phyloP scores from a whole-genome alignment of 805 yeast genomes.

The Kodamaea kaohsiungensis region DNA sequence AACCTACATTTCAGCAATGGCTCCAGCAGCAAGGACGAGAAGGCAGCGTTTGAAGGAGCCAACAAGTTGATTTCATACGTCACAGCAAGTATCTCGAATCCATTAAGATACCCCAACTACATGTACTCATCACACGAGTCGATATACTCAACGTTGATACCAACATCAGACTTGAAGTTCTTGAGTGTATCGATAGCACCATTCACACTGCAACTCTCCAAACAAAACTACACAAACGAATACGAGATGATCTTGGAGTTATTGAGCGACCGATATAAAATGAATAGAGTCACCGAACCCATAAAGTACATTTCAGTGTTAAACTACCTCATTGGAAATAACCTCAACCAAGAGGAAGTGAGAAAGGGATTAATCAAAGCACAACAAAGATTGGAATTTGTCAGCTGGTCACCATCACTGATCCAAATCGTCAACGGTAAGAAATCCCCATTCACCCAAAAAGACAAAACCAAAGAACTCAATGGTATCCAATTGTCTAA shows the following conservation, averaged over 20 bases:
- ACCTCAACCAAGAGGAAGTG: conserved; percentile 66
- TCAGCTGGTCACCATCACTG: conserved; percentile 83
- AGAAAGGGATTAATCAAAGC: conserved; percentile 66
- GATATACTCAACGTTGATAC: conserved; percentile 77
- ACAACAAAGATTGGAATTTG: conserved; percentile 68
- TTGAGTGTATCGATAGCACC: conserved; percentile 44
- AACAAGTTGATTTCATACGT: conserved; percentile 86
- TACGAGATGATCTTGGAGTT: conserved; percentile 84
- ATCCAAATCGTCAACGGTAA: conserved; percentile 77
- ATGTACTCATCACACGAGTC: conserved; percentile 85
- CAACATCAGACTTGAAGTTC: conserved; percentile 82
- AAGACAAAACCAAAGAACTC: conserved; percentile 41
- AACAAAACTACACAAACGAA: conserved; percentile 68
- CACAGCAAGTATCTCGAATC: conserved; percentile 80
- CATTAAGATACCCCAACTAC: conserved; percentile 88
- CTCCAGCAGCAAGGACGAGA: conserved; percentile 22
- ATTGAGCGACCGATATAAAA: conserved; percentile 71
- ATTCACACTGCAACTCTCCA: conserved; percentile 41
- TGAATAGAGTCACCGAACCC: conserved; percentile 54
- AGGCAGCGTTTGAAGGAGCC: conserved; percentile 73
- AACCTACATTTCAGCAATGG: conserved; percentile 27
- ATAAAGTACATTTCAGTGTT: conserved; percentile 65
- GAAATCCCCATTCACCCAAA: conserved; percentile 59
- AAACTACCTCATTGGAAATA: conserved; percentile 64
- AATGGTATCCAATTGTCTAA: conserved; percentile 86